These are phyloP conservation scores for Arthrobotrys musiformis DNA, from an alignment of 2,329 filamentous ascomycete species.

Conservation along the genomic window DNA sequence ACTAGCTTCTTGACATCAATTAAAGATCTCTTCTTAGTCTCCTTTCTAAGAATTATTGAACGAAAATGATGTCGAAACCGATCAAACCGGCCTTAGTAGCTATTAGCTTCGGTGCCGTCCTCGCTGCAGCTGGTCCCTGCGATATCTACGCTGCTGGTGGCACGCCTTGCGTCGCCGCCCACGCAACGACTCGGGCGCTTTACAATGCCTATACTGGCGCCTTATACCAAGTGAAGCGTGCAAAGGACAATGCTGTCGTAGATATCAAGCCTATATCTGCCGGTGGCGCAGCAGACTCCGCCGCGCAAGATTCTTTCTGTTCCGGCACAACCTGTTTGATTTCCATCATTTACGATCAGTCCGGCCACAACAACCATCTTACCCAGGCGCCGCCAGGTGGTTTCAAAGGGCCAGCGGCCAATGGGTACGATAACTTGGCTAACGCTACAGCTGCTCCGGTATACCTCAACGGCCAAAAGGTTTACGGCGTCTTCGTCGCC, in stretches of 20 bases:
- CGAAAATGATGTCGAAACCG: slow-evolving; percentile 39
- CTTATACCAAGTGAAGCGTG: slow-evolving; percentile 72
- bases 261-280: slow-evolving; percentile 68
- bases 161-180: slow-evolving; percentile 73
- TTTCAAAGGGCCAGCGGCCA: slow-evolving; percentile 68
- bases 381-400: slow-evolving; percentile 71
- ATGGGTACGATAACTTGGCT: slow-evolving; percentile 72
- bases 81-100: slow-evolving; percentile 57
- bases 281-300: slow-evolving; percentile 73
- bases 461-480: slow-evolving; percentile 71
- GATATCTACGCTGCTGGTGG: slow-evolving; percentile 71
- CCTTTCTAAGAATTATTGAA: too few species aligned
- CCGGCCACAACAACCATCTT: slow-evolving; percentile 71
- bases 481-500: slow-evolving; percentile 72
- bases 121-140: slow-evolving; percentile 70
- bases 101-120: slow-evolving; percentile 62
- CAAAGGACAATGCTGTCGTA: slow-evolving; percentile 64
- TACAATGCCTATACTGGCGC: slow-evolving; percentile 68
- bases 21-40: too few species aligned
- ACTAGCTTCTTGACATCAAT: too few species aligned
- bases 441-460: slow-evolving; percentile 72
- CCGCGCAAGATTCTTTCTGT: slow-evolving; percentile 72
- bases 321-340: slow-evolving; percentile 72
- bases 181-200: slow-evolving; percentile 73
- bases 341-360: slow-evolving; percentile 74